These are phyloP conservation scores for Porpolomopsis calyptriformis DNA, from an alignment of 768 basidiomycete species.

Conservation along the genomic window DNA sequence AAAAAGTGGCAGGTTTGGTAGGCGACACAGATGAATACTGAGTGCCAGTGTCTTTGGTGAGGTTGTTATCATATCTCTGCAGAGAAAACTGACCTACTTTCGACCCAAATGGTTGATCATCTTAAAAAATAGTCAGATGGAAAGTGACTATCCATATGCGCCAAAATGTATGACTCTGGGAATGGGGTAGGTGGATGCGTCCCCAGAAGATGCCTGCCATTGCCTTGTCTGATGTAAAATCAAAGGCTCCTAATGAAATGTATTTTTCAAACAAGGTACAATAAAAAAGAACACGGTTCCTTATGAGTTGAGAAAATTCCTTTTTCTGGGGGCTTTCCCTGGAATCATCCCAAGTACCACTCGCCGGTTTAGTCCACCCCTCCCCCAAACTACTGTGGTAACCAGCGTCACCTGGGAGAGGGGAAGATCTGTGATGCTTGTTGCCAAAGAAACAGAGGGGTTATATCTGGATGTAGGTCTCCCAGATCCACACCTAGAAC, in stretches of 20 bases:
- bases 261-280: background rate
- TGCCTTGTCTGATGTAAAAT: constrained; percentile 37
- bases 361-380: constrained; percentile 39
- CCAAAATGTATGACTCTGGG: constrained; percentile 30
- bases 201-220: constrained; percentile 32
- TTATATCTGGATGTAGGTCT: constrained; percentile 44
- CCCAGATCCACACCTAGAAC: constrained; percentile 45
- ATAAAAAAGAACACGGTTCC: constrained; percentile 10
- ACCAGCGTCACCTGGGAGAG: constrained; percentile 33
- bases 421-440: constrained; percentile 41
- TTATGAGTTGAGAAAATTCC: constrained; percentile 39
- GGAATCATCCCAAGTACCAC: constrained; percentile 53
- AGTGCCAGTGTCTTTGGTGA: constrained; percentile 31
- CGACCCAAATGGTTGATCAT: constrained; percentile 33
- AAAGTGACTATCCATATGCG: constrained; percentile 4
- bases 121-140: constrained; percentile 21
- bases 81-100: constrained; percentile 45
- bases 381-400: constrained; percentile 41
- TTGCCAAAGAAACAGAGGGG: constrained; percentile 49
- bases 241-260: constrained; percentile 38
- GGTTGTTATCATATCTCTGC: constrained; percentile 39
- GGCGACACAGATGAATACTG: constrained; percentile 29
- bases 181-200: constrained; percentile 27
- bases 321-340: constrained; percentile 38
- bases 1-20: constrained; percentile 36